A percentile compares a stretch with the other conserved stretches of the same genome.
Conservation (phyloP, 768 basidiomycete genomes). For the Pulveroboletus sp. region DNA sequence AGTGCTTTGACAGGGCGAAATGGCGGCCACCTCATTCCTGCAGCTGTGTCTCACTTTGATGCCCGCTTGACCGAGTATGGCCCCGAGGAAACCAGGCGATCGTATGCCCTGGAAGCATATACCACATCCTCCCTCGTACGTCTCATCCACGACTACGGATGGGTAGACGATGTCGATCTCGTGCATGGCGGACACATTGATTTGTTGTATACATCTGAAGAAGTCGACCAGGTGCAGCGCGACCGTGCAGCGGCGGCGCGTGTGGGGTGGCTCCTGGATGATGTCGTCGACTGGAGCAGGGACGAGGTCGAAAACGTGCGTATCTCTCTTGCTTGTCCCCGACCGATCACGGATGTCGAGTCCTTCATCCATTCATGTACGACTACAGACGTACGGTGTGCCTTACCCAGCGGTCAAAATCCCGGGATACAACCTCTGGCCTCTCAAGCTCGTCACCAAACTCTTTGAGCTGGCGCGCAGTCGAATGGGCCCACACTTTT, state of each 20-base stretch:
- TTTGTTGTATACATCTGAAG: conserved; percentile 47
- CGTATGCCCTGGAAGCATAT: conserved; percentile 55
- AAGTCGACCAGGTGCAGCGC: conserved; percentile 34
- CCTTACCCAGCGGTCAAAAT: conserved; percentile 50
- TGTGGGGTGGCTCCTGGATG: conserved; percentile 48
- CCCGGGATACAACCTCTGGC: conserved; percentile 71
- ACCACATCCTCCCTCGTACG: conserved; percentile 47
- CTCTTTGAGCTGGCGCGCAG: conserved; percentile 47
- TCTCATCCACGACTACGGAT: conserved; percentile 44
- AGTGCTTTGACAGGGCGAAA: conserved; percentile 56
- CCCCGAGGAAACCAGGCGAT: conserved; percentile 51
- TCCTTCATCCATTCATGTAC: too few species aligned
- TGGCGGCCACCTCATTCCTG: conserved; percentile 70
- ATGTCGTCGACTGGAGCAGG: conserved; percentile 44
- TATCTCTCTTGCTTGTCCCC: not conserved
- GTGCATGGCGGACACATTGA: conserved; percentile 53
- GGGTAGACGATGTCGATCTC: conserved; percentile 56
- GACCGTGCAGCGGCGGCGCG: conserved; percentile 54
- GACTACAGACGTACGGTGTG: conserved; percentile 33
- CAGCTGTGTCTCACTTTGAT: conserved; percentile 45
- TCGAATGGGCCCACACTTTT: conserved; percentile 27
- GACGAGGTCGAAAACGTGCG: conserved; percentile 49
- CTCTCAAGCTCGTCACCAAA: conserved; percentile 74
- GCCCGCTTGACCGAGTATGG: conserved; percentile 41
- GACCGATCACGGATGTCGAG: not conserved